phyloP scores from a whole-genome alignment of 495 filamentous ascomycete species.

The Lasiosphaeria hispida region DNA sequence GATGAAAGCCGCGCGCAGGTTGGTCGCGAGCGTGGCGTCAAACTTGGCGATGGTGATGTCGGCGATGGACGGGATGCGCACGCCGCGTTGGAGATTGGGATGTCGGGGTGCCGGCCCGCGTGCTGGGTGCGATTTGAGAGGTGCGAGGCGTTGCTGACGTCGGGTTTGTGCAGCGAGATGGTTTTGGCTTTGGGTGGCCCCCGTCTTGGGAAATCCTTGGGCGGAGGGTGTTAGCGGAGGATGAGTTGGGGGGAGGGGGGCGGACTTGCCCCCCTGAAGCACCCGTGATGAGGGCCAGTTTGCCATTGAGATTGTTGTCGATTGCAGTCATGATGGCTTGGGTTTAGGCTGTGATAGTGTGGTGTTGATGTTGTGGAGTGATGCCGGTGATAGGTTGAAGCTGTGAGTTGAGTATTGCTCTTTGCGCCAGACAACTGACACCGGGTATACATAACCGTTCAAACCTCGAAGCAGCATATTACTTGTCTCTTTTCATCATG shows the following conservation, averaged over 20 bases:
- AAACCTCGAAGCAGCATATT: too few species aligned
- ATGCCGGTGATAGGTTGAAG: too few species aligned
- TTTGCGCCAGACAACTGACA: too few species aligned
- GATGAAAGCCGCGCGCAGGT: conserved; percentile 64
- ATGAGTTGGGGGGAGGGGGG: neutral
- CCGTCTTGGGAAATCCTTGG: too few species aligned
- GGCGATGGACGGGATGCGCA: conserved; percentile 30
- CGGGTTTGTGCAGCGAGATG: conserved; percentile 56
- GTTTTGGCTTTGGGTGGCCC: too few species aligned
- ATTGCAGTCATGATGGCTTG: conserved; percentile 25
- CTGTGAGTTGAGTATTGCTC: too few species aligned
- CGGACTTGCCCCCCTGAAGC: conserved; percentile 60
- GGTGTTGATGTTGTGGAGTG: too few species aligned
- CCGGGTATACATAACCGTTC: too few species aligned
- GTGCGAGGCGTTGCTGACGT: conserved; percentile 51
- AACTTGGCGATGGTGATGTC: conserved; percentile 58
- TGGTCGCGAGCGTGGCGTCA: conserved; percentile 63
- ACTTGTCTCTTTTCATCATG: too few species aligned
- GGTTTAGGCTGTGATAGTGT: neutral
- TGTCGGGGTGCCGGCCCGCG: conserved; percentile 55
- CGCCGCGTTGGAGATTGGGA: conserved; percentile 55
- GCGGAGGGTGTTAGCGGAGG: neutral
- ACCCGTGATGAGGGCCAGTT: conserved; percentile 62
- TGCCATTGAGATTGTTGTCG: conserved; percentile 55
- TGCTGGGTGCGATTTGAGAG: conserved; percentile 56